phyloP scores from a whole-genome alignment of 2,329 filamentous ascomycete genomes.

The Aspergillus costaricaensis region DNA sequence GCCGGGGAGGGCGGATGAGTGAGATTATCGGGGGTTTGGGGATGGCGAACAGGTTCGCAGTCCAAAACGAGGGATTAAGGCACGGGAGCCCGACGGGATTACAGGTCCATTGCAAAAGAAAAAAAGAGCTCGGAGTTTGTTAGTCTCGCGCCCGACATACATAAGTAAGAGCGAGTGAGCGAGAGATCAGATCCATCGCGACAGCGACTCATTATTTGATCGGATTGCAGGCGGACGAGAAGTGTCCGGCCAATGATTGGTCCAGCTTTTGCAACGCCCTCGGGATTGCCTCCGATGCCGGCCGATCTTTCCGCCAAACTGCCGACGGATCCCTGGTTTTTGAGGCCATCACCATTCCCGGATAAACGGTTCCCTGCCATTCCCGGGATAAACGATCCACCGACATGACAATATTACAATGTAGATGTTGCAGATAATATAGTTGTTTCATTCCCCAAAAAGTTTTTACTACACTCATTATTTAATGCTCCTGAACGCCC shows the following conservation, averaged over 20 bases:
- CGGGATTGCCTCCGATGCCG: constrained; percentile 31
- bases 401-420: too few species aligned
- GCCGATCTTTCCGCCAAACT: constrained; percentile 14
- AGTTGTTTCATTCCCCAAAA: neutral
- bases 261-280: neutral
- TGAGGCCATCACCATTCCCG: too few species aligned
- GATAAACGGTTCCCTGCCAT: too few species aligned
- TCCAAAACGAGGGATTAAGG: neutral
- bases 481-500: neutral
- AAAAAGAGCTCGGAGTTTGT: neutral
- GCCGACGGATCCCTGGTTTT: neutral
- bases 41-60: neutral
- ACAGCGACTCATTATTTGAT: neutral
- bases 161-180: neutral
- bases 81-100: neutral
- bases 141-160: neutral
- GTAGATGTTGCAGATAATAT: neutral
- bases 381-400: too few species aligned
- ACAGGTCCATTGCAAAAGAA: neutral
- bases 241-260: constrained; percentile 15
- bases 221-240: constrained; percentile 27
- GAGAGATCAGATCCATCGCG: neutral
- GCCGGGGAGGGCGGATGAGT: neutral
- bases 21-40: neutral
- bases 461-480: neutral